Percentiles rank a stretch among this genome's conserved stretches.
phyloP scores from a whole-genome alignment of 441 rosid species.

The Metrosideros polymorpha region DNA sequence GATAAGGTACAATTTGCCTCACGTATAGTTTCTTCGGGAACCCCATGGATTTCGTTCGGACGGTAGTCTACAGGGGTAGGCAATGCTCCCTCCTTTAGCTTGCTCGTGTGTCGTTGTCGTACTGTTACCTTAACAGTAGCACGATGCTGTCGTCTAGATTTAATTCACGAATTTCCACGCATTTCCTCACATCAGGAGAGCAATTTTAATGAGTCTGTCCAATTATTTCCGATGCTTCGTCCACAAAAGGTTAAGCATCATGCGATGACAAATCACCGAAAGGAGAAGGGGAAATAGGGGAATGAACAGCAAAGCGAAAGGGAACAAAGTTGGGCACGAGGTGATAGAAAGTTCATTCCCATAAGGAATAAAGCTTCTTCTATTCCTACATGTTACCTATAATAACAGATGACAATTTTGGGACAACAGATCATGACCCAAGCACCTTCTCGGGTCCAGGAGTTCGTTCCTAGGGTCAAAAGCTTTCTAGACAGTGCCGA shows the following conservation, averaged over 20 bases:
- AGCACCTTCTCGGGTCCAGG: neutral
- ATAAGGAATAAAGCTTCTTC: neutral
- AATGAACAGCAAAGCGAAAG: neutral
- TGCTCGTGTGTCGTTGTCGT: fast-evolving
- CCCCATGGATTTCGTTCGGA: neutral
- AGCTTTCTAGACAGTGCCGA: neutral
- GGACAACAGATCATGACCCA: neutral
- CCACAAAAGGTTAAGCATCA: neutral
- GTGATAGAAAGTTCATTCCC: neutral
- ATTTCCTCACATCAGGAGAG: neutral
- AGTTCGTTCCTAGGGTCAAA: neutral
- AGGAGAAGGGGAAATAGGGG: neutral
- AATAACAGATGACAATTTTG: neutral
- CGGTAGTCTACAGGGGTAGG: fast-evolving
- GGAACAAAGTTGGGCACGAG: neutral
- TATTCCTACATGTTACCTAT: neutral
- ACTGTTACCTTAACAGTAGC: neutral
- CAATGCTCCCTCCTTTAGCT: neutral
- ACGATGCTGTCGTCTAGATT: neutral
- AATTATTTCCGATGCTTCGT: neutral
- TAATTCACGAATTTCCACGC: neutral
- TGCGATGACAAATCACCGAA: neutral
- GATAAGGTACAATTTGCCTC: neutral
- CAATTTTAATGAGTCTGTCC: neutral
- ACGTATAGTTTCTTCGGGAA: neutral